phyloP scores from a whole-genome alignment of 257 asterid species.

The Fraxinus americana region DNA sequence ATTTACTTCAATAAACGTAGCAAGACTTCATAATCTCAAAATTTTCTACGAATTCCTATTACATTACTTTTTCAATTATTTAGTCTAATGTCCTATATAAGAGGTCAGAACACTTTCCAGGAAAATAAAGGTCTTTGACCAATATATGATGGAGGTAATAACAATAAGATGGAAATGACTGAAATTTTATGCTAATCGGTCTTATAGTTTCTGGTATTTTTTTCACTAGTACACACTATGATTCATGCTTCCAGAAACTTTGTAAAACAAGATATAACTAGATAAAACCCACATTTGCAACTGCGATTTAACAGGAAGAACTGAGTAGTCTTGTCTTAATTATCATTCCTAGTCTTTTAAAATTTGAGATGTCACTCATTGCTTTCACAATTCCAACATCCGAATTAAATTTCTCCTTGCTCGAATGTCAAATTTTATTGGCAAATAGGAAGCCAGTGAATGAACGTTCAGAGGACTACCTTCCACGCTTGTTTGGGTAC shows the following conservation, averaged over 20 bases:
- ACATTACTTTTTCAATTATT: not conserved
- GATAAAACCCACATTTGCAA: too few species aligned
- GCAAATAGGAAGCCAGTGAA: not conserved
- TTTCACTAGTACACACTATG: too few species aligned
- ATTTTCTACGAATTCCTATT: not conserved
- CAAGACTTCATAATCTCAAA: not conserved
- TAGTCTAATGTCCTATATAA: not conserved
- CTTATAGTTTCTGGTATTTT: too few species aligned
- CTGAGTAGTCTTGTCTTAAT: too few species aligned
- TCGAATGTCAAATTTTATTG: not conserved
- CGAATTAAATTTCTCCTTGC: not conserved
- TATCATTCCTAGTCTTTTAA: too few species aligned
- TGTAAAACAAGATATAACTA: too few species aligned
- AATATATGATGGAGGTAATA: too few species aligned
- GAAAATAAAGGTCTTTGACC: not conserved
- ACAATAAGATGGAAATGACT: too few species aligned
- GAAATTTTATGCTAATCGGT: too few species aligned
- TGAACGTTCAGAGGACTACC: slow-evolving; percentile 22
- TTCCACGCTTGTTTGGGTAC: slow-evolving; percentile 53
- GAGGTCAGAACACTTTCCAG: not conserved
- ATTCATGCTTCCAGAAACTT: too few species aligned
- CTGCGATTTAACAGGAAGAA: too few species aligned
- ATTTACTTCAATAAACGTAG: not conserved
- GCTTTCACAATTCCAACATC: not conserved
- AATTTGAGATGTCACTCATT: not conserved